Conservation (phyloP, 768 basidiomycete species). For the Tylopilus subfusipes region DNA sequence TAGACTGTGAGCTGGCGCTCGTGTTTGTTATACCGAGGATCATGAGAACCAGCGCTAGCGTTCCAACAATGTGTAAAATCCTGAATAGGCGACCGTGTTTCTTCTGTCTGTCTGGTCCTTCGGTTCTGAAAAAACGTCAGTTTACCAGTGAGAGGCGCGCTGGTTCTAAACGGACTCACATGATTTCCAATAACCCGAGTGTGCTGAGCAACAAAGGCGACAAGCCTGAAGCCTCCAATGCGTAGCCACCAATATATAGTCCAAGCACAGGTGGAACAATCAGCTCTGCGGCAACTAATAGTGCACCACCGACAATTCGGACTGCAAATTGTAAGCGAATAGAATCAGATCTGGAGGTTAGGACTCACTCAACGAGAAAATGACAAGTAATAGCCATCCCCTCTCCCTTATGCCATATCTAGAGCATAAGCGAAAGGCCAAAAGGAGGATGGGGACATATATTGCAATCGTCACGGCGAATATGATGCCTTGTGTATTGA, state of each 20-base stretch:
- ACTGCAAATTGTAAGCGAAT: constrained; percentile 35
- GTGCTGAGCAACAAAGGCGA: constrained; percentile 39
- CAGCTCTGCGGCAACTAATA: constrained; percentile 54
- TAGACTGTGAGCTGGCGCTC: constrained; percentile 15
- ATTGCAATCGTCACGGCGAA: constrained; percentile 57
- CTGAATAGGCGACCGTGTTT: constrained; percentile 15
- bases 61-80: constrained; percentile 30
- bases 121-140: constrained; percentile 23
- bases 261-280: constrained; percentile 37
- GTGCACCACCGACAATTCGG: constrained; percentile 53
- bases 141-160: background rate
- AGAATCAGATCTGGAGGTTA: background rate
- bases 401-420: constrained; percentile 58
- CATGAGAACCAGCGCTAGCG: constrained; percentile 28
- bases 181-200: constrained; percentile 34
- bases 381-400: constrained; percentile 65
- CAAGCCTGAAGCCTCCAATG: constrained; percentile 37
- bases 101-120: constrained; percentile 24
- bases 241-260: constrained; percentile 52
- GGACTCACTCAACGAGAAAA: constrained; percentile 55
- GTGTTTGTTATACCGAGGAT: constrained; percentile 32
- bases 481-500: constrained; percentile 47
- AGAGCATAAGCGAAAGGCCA: constrained; percentile 44
- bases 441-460: constrained; percentile 52
- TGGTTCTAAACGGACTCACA: constrained; percentile 27